These are phyloP conservation scores for Nakazawaea ambrosiae DNA, from an alignment of 805 yeast genomes.

Conservation along the genomic window DNA sequence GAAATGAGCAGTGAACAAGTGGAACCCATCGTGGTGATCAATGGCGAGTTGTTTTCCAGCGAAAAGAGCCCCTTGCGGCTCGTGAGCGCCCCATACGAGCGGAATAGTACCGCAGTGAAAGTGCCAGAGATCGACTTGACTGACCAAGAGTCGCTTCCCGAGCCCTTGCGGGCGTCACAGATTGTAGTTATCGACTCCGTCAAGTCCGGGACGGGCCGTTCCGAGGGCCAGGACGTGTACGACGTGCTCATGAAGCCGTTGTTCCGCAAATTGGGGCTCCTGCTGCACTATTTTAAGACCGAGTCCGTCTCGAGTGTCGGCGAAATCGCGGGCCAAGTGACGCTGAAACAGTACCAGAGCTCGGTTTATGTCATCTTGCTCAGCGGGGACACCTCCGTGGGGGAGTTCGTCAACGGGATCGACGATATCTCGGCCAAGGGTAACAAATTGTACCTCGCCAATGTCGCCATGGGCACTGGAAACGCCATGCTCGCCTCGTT, in stretches of 20 bases:
- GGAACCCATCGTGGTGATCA: neutral
- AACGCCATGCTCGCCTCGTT: slow-evolving; percentile 70
- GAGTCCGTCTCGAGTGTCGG: slow-evolving; percentile 28
- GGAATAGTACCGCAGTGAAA: no score
- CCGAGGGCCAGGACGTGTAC: slow-evolving; percentile 29
- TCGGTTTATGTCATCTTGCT: slow-evolving; percentile 47
- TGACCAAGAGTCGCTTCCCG: no score
- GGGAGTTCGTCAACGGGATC: slow-evolving; percentile 61
- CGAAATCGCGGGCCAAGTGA: slow-evolving; percentile 29
- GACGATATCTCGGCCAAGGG: slow-evolving; percentile 25
- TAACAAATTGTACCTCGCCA: slow-evolving; percentile 19
- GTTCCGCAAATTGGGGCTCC: slow-evolving; percentile 28
- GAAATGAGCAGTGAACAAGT: no score
- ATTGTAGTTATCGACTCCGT: slow-evolving; percentile 38
- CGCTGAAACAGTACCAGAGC: slow-evolving; percentile 10
- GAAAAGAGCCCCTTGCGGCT: no score
- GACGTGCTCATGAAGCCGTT: slow-evolving; percentile 38
- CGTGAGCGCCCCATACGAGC: no score
- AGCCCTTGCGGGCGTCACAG: no score
- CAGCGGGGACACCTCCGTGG: slow-evolving; percentile 83
- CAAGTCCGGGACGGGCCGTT: slow-evolving; percentile 39
- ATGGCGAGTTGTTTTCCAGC: no score
- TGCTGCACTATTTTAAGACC: slow-evolving; percentile 38
- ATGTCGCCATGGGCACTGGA: slow-evolving; percentile 80
- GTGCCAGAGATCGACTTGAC: no score